Evolutionary conservation across 2,329 filamentous ascomycete genomes (phyloP).

Genomic region (Amesomyces nigricolor): DNA sequence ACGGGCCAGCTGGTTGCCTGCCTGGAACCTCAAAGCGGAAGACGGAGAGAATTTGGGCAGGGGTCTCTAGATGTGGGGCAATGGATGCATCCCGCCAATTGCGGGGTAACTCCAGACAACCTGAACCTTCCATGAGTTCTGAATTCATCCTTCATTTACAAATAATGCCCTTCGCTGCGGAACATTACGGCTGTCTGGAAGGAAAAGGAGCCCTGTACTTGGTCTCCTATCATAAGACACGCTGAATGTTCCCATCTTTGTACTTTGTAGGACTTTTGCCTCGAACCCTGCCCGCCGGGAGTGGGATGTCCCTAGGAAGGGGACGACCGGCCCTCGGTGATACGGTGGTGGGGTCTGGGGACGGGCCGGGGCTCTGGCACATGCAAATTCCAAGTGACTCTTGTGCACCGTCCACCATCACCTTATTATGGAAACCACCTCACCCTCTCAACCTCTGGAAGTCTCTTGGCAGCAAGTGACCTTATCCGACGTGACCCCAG

Average conservation of each 20-base stretch:
- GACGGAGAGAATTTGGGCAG: slow-evolving; percentile 2
- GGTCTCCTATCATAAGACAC: too few relatives aligned
- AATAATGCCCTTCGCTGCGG: too few relatives aligned
- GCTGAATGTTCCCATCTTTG: too few relatives aligned
- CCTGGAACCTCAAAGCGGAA: background rate
- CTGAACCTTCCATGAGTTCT: background rate
- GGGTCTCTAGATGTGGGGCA: background rate
- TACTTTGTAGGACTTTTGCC: too few relatives aligned
- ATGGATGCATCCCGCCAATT: background rate
- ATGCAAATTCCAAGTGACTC: background rate
- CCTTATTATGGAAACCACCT: too few relatives aligned
- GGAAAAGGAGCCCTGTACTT: background rate
- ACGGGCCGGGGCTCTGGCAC: background rate
- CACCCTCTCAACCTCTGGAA: background rate
- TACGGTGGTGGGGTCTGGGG: background rate
- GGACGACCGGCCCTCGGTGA: background rate
- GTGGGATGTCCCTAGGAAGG: background rate
- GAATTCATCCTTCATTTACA: too few relatives aligned
- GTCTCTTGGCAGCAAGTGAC: background rate
- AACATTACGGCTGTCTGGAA: background rate
- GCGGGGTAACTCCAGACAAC: background rate
- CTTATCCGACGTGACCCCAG: background rate
- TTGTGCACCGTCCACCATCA: background rate
- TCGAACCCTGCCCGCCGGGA: too few relatives aligned
- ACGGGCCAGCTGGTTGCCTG: slow-evolving; percentile 4